Base-by-base conservation (phyloP, 441 rosid species). In the Eutrema salsugineum region DNA sequence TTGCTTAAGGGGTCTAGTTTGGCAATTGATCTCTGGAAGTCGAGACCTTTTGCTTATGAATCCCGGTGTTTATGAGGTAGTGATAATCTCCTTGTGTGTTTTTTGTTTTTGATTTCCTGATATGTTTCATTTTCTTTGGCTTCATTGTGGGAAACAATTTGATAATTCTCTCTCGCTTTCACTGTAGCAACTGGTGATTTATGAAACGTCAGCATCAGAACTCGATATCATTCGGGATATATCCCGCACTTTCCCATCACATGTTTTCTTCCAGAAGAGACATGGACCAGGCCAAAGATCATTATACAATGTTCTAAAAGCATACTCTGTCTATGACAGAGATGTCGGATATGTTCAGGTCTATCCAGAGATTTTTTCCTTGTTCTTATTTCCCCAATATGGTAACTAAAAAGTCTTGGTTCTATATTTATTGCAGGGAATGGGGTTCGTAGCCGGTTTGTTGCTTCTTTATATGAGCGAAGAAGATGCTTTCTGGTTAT, bases 261-360 rank as follows among this genome's bases (percentile, higher is more conserved):
- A 94, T 82, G 96, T 94, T 72, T 94, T 94, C 89, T 94, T 91
- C 80, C 97, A 86, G 83, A 95, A 90, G 88, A 88, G 97, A 80
- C 99, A 94, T 59, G 99, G 99, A 62, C 99, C 99, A 33, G 97
- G 97, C 68, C 99, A 91, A 68, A 90, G 97, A 88, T 94, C 97
- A 40, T 86, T 94, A 36, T 90, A 94, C 82, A 94, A 90, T 87
- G 97, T 94, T 71, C 72, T 94, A 69, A 94, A 91, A 88, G 99
- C 99, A 17, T 94, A 94, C 79, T 94, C 99, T 60, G 97, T 91
- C 36, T 91, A 80, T 71, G 99, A 94, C 78, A 88, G 97, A 77
- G 97, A 90, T 54, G 97, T 91, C 8, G 97, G 99, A 79, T 94
- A 91, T 80, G 99, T 94, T 82, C 97, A 94, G 98, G 98, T 93